Conservation (phyloP, 352 stramenopile species). For the Phytophthora pistaciae region DNA sequence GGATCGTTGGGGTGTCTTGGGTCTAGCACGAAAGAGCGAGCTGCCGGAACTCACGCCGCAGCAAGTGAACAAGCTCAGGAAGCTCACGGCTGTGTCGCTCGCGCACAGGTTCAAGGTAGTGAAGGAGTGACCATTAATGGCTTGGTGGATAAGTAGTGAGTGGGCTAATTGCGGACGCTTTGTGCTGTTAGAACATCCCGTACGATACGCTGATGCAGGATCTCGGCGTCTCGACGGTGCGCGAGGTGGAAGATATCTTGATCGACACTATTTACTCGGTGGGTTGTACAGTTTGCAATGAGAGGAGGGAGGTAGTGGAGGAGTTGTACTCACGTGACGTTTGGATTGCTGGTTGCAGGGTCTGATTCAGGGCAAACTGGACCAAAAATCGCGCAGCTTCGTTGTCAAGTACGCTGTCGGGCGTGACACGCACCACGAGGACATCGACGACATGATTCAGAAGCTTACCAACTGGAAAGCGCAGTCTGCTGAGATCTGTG, state of each 20-base stretch:
- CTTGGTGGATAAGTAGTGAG: not conserved
- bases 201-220: conserved; percentile 85
- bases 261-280: conserved; percentile 95
- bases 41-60: conserved; percentile 73
- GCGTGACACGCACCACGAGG: conserved; percentile 85
- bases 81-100: conserved; percentile 90
- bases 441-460: conserved; percentile 91
- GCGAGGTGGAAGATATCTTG: conserved; percentile 93
- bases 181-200: conserved; percentile 67
- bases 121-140: not conserved
- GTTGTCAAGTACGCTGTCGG: conserved; percentile 90
- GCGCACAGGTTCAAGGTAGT: conserved; percentile 83
- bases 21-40: conserved; percentile 64
- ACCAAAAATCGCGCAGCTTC: conserved; percentile 86
- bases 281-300: conserved; percentile 1
- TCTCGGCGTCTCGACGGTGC: conserved; percentile 81
- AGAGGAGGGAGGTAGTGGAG: not conserved
- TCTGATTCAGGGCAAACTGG: conserved; percentile 91
- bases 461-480: conserved; percentile 89
- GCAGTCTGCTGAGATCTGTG: conserved; percentile 65
- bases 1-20: not conserved
- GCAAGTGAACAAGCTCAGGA: conserved; percentile 88
- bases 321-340: not conserved
- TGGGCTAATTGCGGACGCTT: not conserved
- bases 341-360: conserved; percentile 46